Evolutionary conservation across 768 basidiomycete genomes (phyloP), one percentile per base, ranked within the genome.

Genomic region (Termitomyces sp.): DNA sequence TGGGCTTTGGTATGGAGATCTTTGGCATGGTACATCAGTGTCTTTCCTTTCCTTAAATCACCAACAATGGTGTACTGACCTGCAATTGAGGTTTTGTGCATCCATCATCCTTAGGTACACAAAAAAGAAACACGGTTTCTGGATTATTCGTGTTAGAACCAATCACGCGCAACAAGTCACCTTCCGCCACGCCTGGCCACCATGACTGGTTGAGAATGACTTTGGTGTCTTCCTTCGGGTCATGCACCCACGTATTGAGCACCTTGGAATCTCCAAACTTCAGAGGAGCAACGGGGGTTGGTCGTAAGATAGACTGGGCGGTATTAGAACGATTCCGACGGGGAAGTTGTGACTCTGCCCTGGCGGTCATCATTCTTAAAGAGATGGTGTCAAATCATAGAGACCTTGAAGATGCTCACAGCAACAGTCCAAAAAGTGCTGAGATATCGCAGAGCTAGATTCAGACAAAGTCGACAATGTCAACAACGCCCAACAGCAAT

Each of bases 171-270:
- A 93, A 65, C 66, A 90, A 72, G 64, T 93, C 91, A 8, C 90
- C 92, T 62, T 88, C 87, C 46, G 76, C 74, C 33, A 91, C 86
- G 3, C 92, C 92, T 6, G 88, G 88, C 87, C 88, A 91, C 68
- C 77, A 83, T 11, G 82, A 74, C 45, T 86, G 86, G 62, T 92
- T 92, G 68, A 94, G 79, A 18, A 84, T 74, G 55, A 90, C 84
- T 24, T 58, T 60, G 18, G 57, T 5, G 26, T 58, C 59, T 14
- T 87, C 83, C 65, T 84, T 86, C 36, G 77, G 59, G 56, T 90
- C 87, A 65, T 89, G 86, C 3, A 92, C 88, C 90, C 90, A 91
- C 13, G 79, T 76, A 38, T 84, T 87, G 48, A 92, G 72, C 2
- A 78, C 71, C 63, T 82, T 86, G 5, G 72, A 76, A 60, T 88